These are phyloP conservation scores for Rhodotorula mucilaginosa DNA, from an alignment of 1,284 basidiomycete genomes.

Conservation along the genomic window DNA sequence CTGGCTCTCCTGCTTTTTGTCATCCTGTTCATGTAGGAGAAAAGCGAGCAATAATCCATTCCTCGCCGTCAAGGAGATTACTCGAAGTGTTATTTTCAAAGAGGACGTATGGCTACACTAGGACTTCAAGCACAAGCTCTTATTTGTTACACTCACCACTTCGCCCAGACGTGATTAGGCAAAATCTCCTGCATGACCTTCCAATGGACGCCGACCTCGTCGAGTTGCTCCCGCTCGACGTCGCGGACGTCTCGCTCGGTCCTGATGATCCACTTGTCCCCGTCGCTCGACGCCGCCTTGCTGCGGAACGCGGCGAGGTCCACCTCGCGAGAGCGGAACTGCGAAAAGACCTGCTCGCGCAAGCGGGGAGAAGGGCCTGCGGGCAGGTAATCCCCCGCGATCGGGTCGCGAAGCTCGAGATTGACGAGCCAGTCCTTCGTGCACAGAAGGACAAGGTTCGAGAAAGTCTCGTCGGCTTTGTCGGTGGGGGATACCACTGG, in stretches of 20 bases:
- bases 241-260: background rate
- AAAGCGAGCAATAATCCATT: too few relatives aligned
- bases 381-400: conserved; percentile 14
- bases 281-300: background rate
- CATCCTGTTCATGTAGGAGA: conserved; percentile 51
- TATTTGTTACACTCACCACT: conserved; percentile 18
- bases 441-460: conserved; percentile 40
- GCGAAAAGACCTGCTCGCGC: conserved; percentile 23
- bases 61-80: too few relatives aligned
- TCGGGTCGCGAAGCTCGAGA: conserved; percentile 15
- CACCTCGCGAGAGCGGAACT: conserved; percentile 29
- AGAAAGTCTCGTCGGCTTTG: background rate
- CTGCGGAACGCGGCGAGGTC: conserved; percentile 10
- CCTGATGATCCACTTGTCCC: conserved; percentile 11
- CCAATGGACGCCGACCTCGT: conserved; percentile 34
- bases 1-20: conserved; percentile 56
- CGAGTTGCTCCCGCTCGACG: conserved; percentile 18
- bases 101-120: background rate
- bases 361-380: conserved; percentile 11
- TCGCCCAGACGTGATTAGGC: conserved; percentile 33
- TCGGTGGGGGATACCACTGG: background rate
- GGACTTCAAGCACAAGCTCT: background rate
- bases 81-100: background rate
- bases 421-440: conserved; percentile 3
- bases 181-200: conserved; percentile 37